A percentile compares a stretch with the other conserved stretches of the same genome.
Evolutionary conservation across 1,284 basidiomycete species (phyloP).

Genomic region (Golubevia sp.): DNA sequence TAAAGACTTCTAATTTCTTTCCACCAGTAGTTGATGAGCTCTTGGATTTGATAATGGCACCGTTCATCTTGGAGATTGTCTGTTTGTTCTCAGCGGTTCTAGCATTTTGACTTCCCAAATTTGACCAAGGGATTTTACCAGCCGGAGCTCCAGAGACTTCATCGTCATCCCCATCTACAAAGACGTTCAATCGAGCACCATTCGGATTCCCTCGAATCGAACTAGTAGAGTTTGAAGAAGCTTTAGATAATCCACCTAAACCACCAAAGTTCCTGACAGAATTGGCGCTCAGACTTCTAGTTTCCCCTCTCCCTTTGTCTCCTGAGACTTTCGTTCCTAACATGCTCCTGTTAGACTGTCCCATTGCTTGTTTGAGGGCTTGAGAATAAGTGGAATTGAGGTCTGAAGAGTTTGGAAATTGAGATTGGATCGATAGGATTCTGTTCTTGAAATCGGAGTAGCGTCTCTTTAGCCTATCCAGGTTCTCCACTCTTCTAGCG

Average conservation of each 20-base stretch:
- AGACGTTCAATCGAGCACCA: conserved; percentile 23
- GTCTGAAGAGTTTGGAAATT: conserved; percentile 6
- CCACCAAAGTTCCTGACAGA: conserved; percentile 1
- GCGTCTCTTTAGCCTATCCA: conserved; percentile 81
- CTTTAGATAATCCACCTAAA: neutral
- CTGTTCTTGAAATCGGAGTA: conserved; percentile 80
- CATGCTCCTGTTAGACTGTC: conserved; percentile 40
- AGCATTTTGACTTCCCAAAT: conserved; percentile 25
- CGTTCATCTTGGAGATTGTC: conserved; percentile 23
- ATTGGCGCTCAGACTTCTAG: conserved; percentile 11
- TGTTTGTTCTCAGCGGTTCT: conserved; percentile 44
- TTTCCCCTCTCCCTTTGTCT: conserved; percentile 8
- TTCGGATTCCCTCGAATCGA: neutral
- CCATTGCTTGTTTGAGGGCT: conserved; percentile 47
- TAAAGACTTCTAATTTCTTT: conserved; percentile 18
- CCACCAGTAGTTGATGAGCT: conserved; percentile 9
- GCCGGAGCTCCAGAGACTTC: conserved; percentile 1
- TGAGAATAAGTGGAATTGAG: conserved; percentile 17
- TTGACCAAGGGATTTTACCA: conserved; percentile 12
- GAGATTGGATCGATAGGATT: conserved; percentile 20
- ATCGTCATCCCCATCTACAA: conserved; percentile 38
- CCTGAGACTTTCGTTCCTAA: conserved; percentile 36
- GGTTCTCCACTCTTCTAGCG: conserved; percentile 76
- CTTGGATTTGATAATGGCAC: conserved; percentile 25
- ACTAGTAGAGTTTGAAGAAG: neutral